A percentile compares a stretch with the other conserved stretches of the same genome.
Conservation (phyloP, 2,329 filamentous ascomycete species). For the Penicillium palitans region DNA sequence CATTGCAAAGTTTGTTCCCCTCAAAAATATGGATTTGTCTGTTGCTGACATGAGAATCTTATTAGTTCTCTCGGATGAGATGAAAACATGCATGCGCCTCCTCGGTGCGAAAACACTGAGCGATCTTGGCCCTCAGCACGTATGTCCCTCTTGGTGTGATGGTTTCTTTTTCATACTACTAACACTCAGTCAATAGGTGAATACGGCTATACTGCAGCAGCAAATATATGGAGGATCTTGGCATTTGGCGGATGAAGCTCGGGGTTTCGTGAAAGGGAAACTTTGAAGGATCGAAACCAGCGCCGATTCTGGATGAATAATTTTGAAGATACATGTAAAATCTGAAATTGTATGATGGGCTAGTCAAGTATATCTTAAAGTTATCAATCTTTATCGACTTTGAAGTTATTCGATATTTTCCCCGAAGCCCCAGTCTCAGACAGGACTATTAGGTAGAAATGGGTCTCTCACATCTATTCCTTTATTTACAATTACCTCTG, state of each 20-base stretch:
- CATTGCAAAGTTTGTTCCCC: constrained; percentile 52
- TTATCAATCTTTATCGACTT: not conserved
- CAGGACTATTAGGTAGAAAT: not conserved
- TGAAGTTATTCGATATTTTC: fast-evolving
- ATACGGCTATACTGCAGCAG: not conserved
- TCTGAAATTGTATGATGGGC: not conserved
- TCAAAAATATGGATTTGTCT: not conserved
- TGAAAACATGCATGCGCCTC: constrained; percentile 14
- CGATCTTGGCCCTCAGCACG: constrained; percentile 12
- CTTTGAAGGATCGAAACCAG: not conserved
- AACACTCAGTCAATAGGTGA: not conserved
- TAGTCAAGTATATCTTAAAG: not conserved
- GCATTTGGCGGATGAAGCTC: not conserved
- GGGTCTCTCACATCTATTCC: not conserved
- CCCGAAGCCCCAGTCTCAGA: not conserved
- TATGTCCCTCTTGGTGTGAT: not conserved
- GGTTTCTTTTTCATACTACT: not conserved
- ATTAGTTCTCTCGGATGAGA: constrained; percentile 12
- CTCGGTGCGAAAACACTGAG: constrained; percentile 4
- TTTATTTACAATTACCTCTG: not conserved
- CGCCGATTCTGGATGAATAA: fast-evolving
- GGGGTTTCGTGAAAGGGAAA: not conserved
- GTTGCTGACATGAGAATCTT: not conserved
- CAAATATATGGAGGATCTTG: not conserved
- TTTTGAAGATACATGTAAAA: not conserved